Conservation (phyloP, 2,329 filamentous ascomycete genomes). For the Arthrobotrys musiformis region DNA sequence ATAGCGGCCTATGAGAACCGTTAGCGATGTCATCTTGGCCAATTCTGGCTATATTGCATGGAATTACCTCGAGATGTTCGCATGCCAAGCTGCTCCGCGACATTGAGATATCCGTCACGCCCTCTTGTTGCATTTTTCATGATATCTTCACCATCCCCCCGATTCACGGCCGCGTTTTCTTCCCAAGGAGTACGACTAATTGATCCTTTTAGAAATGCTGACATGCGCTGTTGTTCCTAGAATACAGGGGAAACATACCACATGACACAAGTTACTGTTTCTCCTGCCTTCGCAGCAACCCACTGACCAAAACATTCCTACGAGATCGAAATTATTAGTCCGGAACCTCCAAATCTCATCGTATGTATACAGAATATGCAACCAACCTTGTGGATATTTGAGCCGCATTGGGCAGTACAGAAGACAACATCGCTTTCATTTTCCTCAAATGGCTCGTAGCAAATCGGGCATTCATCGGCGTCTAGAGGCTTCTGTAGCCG, state of each 20-base stretch:
- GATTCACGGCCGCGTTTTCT: background rate
- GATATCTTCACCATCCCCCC: conserved; percentile 21
- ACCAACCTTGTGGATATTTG: conserved; percentile 58
- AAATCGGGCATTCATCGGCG: conserved; percentile 71
- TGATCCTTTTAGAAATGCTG: background rate
- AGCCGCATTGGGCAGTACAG: conserved; percentile 59
- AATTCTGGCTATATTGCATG: background rate
- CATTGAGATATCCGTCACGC: conserved; percentile 43
- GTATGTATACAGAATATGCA: background rate
- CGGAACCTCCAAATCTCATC: background rate
- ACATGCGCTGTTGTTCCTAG: background rate
- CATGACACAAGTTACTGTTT: conserved; percentile 59
- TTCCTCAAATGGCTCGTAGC: conserved; percentile 66
- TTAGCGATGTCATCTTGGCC: background rate
- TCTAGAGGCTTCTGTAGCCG: conserved; percentile 65
- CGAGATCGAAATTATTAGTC: background rate
- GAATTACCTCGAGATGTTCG: conserved; percentile 5
- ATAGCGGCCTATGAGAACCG: background rate
- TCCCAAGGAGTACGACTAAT: conserved; percentile 42
- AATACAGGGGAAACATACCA: conserved; percentile 44
- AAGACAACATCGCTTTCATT: conserved; percentile 57
- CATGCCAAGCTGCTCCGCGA: conserved; percentile 44
- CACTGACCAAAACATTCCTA: conserved; percentile 58
- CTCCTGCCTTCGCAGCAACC: conserved; percentile 52
- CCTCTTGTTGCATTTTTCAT: conserved; percentile 34